Percentiles rank a stretch among this genome's conserved stretches.
Evolutionary conservation across 148 eudicot genomes (phyloP).

Genomic region (Heliamphora exappendiculata): DNA sequence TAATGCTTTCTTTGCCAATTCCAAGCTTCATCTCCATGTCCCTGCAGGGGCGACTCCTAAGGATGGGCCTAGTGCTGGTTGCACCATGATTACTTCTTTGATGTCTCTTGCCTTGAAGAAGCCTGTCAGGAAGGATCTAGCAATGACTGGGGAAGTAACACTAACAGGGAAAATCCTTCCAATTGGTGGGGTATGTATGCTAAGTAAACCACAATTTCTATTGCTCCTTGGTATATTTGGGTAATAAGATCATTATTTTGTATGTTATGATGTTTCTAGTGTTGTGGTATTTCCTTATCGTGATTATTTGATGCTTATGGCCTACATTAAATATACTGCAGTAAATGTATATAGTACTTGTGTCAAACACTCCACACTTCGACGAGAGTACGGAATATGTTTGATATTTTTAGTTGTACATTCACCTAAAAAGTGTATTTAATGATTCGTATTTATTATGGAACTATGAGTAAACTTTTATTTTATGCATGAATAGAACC

Average conservation of each 20-base stretch:
- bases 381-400: not conserved
- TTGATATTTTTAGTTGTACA: not conserved
- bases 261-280: not conserved
- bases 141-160: conserved; percentile 98
- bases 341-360: not conserved
- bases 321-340: too few relatives aligned
- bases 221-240: not conserved
- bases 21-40: conserved; percentile 94
- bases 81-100: conserved; percentile 96
- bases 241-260: not conserved
- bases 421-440: not conserved
- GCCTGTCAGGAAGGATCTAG: conserved; percentile 80
- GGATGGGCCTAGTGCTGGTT: conserved; percentile 99
- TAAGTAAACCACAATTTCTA: not conserved
- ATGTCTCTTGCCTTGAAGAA: conserved; percentile 79
- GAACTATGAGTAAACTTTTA: not conserved
- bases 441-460: not conserved
- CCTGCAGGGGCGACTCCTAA: conserved; percentile 99
- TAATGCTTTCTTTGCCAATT: conserved; percentile 54
- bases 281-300: not conserved
- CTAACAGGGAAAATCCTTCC: conserved; percentile 94
- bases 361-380: not conserved
- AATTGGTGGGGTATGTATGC: conserved; percentile 99
- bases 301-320: too few relatives aligned
- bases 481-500: not conserved